Evolutionary conservation across 805 yeast species (phyloP).

Genomic region (Dipodascus albidus): DNA sequence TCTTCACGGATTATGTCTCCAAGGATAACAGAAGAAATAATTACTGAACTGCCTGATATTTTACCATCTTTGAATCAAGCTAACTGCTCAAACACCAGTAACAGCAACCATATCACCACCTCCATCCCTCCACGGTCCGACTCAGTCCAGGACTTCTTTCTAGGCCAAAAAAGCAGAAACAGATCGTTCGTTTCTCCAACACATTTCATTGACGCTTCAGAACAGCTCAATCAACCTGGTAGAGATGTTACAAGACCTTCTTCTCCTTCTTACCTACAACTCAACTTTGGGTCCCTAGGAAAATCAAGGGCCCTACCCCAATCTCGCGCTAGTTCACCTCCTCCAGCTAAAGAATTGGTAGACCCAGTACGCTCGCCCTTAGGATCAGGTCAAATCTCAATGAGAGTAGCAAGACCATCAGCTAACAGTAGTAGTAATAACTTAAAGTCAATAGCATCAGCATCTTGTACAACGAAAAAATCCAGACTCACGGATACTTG

Average conservation of each 20-base stretch:
- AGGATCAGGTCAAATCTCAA: conserved; percentile 3
- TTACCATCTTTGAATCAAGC: background rate
- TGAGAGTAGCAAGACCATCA: conserved; percentile 3
- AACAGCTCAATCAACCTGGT: background rate
- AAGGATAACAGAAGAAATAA: background rate
- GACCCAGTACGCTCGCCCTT: background rate
- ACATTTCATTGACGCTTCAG: conserved; percentile 1
- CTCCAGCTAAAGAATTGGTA: conserved; percentile 1
- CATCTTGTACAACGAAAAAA: conserved; percentile 1
- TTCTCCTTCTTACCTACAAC: background rate
- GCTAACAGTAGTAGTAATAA: conserved; percentile 1
- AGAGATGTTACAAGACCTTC: background rate
- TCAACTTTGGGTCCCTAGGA: background rate
- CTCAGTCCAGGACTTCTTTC: background rate
- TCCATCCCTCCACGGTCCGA: background rate
- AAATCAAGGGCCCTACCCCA: conserved; percentile 3
- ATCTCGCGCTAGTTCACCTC: conserved; percentile 7
- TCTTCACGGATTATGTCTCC: background rate
- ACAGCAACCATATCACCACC: background rate
- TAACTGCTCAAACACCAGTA: background rate
- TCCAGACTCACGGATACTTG: conserved; percentile 4
- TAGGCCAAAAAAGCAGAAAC: background rate
- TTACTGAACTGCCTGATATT: background rate
- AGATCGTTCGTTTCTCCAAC: background rate
- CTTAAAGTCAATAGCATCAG: background rate